A percentile compares a stretch with the other conserved stretches of the same genome.
Conservation (phyloP, 495 filamentous ascomycete genomes). For the Daldinia bambusicola region DNA sequence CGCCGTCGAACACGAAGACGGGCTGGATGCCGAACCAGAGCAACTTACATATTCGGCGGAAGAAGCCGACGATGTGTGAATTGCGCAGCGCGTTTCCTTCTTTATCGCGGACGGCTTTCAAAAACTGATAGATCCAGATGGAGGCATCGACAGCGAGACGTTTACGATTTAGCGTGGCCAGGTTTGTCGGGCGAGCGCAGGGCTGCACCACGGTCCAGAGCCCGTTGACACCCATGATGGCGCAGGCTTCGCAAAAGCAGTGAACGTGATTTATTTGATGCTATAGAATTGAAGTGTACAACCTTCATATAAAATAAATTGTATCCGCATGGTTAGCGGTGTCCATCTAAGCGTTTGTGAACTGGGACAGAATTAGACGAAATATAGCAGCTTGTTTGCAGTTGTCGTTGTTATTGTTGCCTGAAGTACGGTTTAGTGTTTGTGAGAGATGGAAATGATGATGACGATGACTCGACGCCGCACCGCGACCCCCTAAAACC, state of each 20-base stretch:
- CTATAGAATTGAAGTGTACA: constrained; percentile 5
- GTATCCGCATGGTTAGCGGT: constrained; percentile 10
- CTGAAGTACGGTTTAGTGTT: background rate
- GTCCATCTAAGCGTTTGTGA: background rate
- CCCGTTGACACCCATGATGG: constrained; percentile 93
- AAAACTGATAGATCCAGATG: constrained; percentile 99
- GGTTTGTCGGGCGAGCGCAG: constrained; percentile 88
- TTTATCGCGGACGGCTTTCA: constrained; percentile 98
- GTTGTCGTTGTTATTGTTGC: constrained; percentile 8
- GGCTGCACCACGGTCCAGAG: constrained; percentile 96
- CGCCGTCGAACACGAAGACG: constrained; percentile 98
- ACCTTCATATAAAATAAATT: constrained; percentile 17
- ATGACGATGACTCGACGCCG: constrained; percentile 42
- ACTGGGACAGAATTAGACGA: background rate
- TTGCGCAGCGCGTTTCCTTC: constrained; percentile 97
- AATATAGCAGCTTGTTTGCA: background rate
- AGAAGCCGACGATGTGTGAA: constrained; percentile 95
- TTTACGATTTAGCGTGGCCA: constrained; percentile 94
- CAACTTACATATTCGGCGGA: constrained; percentile 95
- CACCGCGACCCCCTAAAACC: constrained; percentile 27
- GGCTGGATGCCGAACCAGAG: constrained; percentile 96
- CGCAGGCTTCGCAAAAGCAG: constrained; percentile 14
- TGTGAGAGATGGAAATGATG: constrained; percentile 12
- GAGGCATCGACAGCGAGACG: constrained; percentile 96
- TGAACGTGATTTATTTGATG: constrained; percentile 20